Percentiles rank a stretch among this genome's conserved stretches.
Conservation (phyloP, 768 basidiomycete species). For the Cyclocybe cylindracea region DNA sequence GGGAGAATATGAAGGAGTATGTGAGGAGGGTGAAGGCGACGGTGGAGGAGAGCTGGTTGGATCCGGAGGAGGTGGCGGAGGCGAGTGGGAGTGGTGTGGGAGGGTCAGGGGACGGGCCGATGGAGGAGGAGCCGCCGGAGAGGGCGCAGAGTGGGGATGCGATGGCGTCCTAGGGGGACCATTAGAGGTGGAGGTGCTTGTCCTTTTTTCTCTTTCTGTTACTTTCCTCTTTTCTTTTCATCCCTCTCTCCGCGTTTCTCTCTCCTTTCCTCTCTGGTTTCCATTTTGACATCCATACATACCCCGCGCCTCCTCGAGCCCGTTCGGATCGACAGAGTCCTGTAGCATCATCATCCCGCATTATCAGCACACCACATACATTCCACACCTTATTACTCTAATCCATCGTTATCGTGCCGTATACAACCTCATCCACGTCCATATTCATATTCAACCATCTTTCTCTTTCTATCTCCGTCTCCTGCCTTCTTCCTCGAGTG, state of each 20-base stretch:
- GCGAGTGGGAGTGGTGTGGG: constrained; percentile 7
- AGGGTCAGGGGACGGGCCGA: background rate
- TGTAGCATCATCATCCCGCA: no score
- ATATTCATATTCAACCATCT: no score
- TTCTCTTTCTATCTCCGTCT: no score
- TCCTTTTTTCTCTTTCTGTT: background rate
- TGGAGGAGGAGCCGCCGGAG: background rate
- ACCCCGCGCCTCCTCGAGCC: no score
- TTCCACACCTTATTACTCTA: no score
- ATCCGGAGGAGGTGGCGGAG: constrained; percentile 65
- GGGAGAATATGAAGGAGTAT: constrained; percentile 99
- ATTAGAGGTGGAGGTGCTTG: no score
- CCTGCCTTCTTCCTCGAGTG: no score
- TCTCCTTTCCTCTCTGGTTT: background rate
- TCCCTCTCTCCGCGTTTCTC: constrained; percentile 13
- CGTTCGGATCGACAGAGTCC: no score
- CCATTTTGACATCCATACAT: no score
- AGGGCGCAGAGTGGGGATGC: background rate
- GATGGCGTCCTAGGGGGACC: constrained; percentile 4
- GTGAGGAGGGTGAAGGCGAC: constrained; percentile 90
- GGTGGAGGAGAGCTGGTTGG: constrained; percentile 95
- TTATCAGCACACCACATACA: no score
- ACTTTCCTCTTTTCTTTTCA: constrained; percentile 5
- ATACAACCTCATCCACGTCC: no score
- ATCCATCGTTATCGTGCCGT: no score